Percentiles rank a stretch among this genome's conserved stretches.
phyloP scores from a whole-genome alignment of 208 protist species.

The Leishmania gerbilli region DNA sequence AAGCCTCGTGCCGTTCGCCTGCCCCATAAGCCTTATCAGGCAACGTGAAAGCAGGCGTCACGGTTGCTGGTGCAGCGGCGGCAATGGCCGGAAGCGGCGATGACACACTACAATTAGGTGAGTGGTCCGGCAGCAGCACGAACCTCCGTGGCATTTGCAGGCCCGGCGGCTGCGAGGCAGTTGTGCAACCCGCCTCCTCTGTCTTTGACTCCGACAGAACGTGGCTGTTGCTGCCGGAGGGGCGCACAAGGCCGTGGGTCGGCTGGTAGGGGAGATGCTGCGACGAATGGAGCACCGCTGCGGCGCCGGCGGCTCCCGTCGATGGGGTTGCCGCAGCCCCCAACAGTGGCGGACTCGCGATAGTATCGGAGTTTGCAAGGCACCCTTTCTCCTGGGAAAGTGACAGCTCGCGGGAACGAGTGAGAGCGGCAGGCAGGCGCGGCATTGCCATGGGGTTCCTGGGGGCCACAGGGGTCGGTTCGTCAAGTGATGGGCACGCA shows the following conservation, averaged over 20 bases:
- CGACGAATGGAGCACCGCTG: background rate
- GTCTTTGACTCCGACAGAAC: background rate
- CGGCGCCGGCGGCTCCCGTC: background rate
- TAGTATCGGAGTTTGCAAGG: background rate
- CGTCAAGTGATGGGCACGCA: background rate
- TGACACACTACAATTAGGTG: too few relatives aligned
- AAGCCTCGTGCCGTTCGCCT: background rate
- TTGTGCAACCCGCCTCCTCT: background rate
- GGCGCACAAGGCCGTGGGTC: background rate
- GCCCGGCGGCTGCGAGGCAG: background rate
- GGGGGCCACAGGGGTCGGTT: background rate
- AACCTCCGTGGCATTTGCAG: background rate
- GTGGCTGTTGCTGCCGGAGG: background rate
- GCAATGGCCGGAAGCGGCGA: background rate
- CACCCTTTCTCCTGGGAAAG: constrained; percentile 1
- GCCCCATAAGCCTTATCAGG: background rate
- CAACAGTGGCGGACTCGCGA: background rate
- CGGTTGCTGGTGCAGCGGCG: background rate
- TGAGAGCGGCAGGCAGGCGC: background rate
- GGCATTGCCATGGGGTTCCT: background rate
- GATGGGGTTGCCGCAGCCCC: background rate
- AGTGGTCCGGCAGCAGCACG: background rate
- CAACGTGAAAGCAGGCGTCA: background rate
- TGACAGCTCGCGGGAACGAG: constrained; percentile 1
- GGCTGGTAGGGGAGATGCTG: background rate